Base-by-base conservation (phyloP, 2,329 filamentous ascomycete genomes). In the Calonectria montana region DNA sequence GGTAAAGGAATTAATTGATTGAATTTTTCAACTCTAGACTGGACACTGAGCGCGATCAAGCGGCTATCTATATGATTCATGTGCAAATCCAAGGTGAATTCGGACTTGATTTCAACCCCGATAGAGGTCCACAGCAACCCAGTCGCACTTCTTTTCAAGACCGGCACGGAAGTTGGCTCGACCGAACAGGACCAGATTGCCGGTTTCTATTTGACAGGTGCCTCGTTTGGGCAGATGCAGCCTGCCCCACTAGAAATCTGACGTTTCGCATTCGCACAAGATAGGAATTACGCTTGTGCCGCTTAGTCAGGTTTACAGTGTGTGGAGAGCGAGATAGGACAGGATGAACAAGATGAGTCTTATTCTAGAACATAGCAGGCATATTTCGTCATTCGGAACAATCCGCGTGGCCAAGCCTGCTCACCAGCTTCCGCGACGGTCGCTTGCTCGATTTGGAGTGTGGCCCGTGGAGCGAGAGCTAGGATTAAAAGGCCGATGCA, bases 261-360 rank as follows among this genome's bases (percentile, higher is more conserved):
- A 48, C 41, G 53, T 67, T 62, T 59, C 61, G 61, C 39, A 41
- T 29, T 59, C 67, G 67, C 67, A 25, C 9, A 48, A 13, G 59
- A 27, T 25, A 29, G 18, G n/a, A 15, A 39, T 25, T 27, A 18
- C 7, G 23, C 21, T 39, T 41, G 7, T 67, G 7, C 68, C 68
- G 68, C 68, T 70, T 62, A 70, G 43, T 70, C 25, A 70, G 21
- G 47, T 41, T 43, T n/a, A 63, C 23, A n/a, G 43, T 23, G 15
- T 27, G 48, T 10, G 4, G 16, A 31, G 43, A 4, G 21, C 43
- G 39, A 16, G 18, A n/a, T n/a, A 2, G 4, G n/a, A 23, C 23
- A n/a, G 43, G 43, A 45, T 45, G 41, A 45, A 47, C 43, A 9
- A 10, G 43, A 47, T 12, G 47, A 18, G 48, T 21, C 21, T 10